Base-by-base conservation (phyloP, 2,329 filamentous ascomycete species). In the Claviceps spartinae region DNA sequence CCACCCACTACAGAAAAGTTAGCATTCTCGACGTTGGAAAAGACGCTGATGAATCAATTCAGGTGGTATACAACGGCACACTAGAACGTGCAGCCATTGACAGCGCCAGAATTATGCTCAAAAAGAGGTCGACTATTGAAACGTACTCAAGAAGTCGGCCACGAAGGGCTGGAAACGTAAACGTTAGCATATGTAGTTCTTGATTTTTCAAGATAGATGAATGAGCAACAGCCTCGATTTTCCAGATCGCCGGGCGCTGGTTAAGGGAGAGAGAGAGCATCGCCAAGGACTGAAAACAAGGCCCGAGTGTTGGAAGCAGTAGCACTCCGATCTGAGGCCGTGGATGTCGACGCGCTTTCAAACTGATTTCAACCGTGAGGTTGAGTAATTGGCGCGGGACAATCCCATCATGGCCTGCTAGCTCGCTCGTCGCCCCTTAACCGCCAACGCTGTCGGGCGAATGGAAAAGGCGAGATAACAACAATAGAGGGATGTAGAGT, bases 131-230 rank as follows among this genome's bases (percentile, higher is more conserved):
- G 41, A 26, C 34, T 14, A 51, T 51, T 48, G 51, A 46, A 58
- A 93, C 90, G 69, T 95, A 95, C 89, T 97, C 83, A 97, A 72
- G 83, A 97, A 97, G 80, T 97, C 91, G 70, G 94, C 88, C 71
- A 96, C 69, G 82, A 97, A 97, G 73, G 88, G 87, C 85, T 94
- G 67, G 59, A 56, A 53, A 42, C 56, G 52, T 59, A 57, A 50
- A 56, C 50, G 64, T 73, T 67, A 74, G 69, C 62, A 53, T 7
- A 44, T 54, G 47, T 14, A 14, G 3, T 48, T 51, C 49, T 47
- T 37, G 42, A 11, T 13, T 18, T 34, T 7, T 41, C 2, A 36
- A 18, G 42, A 46, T 36, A 42, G 49, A 42, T 22, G 3, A 47
- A 41, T 22, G 4, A 47, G 22, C 34, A 59, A 54, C 26, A 56